Percentiles rank a stretch among this genome's conserved stretches.
phyloP scores from a whole-genome alignment of 331 rosid species.

The Rosa hybrid region DNA sequence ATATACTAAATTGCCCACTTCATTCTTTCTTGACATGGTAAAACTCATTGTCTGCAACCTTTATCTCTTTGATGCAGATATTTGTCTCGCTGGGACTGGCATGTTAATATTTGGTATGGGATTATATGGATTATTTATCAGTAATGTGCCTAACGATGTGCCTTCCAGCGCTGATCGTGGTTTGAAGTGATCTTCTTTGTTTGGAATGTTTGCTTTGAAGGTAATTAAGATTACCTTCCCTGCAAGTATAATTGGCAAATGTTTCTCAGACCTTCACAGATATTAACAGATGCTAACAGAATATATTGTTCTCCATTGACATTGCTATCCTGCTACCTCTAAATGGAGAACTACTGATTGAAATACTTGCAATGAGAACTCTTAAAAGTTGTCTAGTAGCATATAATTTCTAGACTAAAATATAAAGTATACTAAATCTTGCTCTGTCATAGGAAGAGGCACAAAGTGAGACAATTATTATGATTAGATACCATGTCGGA shows the following conservation, averaged over 20 bases:
- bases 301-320: background rate
- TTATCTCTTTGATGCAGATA: slow-evolving; percentile 62
- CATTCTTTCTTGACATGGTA: background rate
- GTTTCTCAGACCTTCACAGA: background rate
- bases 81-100: slow-evolving; percentile 96
- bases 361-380: background rate
- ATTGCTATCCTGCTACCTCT: background rate
- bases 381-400: background rate
- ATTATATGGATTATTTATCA: slow-evolving; percentile 87
- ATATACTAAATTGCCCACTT: background rate
- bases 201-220: slow-evolving; percentile 96
- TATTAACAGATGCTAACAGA: background rate
- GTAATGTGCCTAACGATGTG: slow-evolving; percentile 61
- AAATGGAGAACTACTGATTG: background rate
- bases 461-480: background rate
- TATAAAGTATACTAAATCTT: background rate
- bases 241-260: background rate
- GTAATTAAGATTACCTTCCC: slow-evolving; percentile 34
- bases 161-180: slow-evolving; percentile 64
- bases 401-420: background rate
- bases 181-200: slow-evolving; percentile 76
- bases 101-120: slow-evolving; percentile 99
- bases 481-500: background rate
- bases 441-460: background rate
- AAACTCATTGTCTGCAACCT: slow-evolving; percentile 6